Percentiles rank a stretch among this genome's conserved stretches.
Evolutionary conservation across 257 asterid species (phyloP).

Genomic region (Scutellaria baicalensis): DNA sequence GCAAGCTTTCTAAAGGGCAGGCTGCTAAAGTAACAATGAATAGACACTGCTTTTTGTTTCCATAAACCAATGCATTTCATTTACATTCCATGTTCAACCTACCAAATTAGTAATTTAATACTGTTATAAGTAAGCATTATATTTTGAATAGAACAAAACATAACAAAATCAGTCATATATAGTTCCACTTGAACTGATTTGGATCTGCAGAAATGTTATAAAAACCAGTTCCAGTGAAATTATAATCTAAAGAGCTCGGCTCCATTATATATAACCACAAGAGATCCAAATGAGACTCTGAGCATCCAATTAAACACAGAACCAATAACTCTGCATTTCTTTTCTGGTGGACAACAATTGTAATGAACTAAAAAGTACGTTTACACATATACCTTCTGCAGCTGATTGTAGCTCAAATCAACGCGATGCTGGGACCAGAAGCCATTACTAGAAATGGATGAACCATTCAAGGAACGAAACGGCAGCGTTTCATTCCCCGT

Average conservation of each 20-base stretch:
- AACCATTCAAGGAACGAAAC: conserved; percentile 25
- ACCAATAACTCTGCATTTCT: conserved; percentile 8
- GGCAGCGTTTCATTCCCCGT: conserved; percentile 33
- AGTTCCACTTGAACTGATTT: conserved; percentile 4
- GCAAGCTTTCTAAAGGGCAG: conserved; percentile 7
- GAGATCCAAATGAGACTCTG: conserved; percentile 8
- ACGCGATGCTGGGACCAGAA: conserved; percentile 77
- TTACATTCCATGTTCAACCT: background rate
- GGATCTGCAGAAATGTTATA: conserved; percentile 5
- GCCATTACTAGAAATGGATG: conserved; percentile 46
- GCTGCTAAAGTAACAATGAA: conserved; percentile 2
- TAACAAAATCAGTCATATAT: background rate
- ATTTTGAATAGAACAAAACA: conserved; percentile 1
- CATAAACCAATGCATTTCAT: background rate
- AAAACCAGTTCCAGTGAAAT: background rate
- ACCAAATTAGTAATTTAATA: conserved; percentile 2
- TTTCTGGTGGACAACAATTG: background rate
- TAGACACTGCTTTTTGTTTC: background rate
- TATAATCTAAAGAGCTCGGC: background rate
- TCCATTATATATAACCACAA: background rate
- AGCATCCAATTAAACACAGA: conserved; percentile 8
- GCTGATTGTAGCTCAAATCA: conserved; percentile 66
- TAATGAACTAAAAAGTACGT: background rate
- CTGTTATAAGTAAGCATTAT: background rate
- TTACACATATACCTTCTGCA: conserved; percentile 64